Conservation (phyloP, 2,329 filamentous ascomycete genomes). For the Pezicula rhizophila region DNA sequence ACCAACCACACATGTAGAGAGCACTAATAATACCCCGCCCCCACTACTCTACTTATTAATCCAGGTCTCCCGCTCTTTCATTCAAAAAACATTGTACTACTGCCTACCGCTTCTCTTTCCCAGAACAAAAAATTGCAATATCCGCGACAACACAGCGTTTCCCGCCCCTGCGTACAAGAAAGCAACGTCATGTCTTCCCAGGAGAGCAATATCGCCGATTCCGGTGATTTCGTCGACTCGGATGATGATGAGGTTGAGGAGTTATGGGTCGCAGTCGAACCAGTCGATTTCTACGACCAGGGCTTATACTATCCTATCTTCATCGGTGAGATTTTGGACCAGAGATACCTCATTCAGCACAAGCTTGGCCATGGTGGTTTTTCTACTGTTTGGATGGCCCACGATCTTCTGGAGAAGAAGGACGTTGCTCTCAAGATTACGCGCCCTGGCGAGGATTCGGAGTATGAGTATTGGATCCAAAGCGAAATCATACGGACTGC, state of each 20-base stretch:
- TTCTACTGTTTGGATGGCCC: constrained; percentile 40
- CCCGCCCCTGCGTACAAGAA: too few relatives aligned
- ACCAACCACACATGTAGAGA: too few relatives aligned
- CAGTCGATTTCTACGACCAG: not conserved
- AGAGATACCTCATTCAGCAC: constrained; percentile 36
- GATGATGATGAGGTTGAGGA: not conserved
- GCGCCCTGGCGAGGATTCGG: constrained; percentile 5
- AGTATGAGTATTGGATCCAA: constrained; percentile 8
- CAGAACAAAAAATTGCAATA: not conserved
- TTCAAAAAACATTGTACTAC: not conserved
- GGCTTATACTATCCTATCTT: constrained; percentile 36
- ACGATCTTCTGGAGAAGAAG: constrained; percentile 15
- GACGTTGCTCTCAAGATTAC: constrained; percentile 13
- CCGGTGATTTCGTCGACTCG: not conserved
- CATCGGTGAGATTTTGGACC: constrained; percentile 35
- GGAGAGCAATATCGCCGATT: not conserved
- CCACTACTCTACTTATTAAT: not conserved
- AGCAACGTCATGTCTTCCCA: not conserved
- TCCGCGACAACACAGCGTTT: not conserved
- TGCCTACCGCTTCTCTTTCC: not conserved
- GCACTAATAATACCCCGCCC: not conserved
- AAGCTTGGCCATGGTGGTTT: constrained; percentile 40
- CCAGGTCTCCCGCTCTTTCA: not conserved
- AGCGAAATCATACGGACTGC: constrained; percentile 8
- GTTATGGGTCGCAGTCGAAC: not conserved